Percentiles rank a stretch among this genome's conserved stretches.
Conservation (phyloP, 2,329 filamentous ascomycete genomes). For the Aspergillus versicolor region DNA sequence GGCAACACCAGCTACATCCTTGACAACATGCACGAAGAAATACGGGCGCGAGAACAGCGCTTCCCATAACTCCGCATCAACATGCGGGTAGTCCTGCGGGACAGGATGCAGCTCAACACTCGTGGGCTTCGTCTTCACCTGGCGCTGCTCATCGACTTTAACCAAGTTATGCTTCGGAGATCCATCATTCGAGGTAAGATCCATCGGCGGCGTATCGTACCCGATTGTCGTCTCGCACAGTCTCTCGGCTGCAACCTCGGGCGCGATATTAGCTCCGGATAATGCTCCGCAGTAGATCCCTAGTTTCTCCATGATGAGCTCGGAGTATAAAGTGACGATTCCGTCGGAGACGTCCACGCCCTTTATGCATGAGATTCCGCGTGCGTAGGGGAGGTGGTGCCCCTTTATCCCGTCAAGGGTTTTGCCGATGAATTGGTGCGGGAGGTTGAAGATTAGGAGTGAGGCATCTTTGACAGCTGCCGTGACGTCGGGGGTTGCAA, state of each 20-base stretch:
- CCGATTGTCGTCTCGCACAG: slow-evolving; percentile 93
- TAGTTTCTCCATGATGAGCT: slow-evolving; percentile 81
- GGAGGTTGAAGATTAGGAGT: slow-evolving; percentile 91
- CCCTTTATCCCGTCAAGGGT: slow-evolving; percentile 70
- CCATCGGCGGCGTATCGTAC: slow-evolving; percentile 83
- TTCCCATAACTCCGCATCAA: slow-evolving; percentile 77
- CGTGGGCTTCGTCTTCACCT: slow-evolving; percentile 63
- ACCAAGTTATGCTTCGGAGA: slow-evolving; percentile 44
- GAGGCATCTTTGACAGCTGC: slow-evolving; percentile 77
- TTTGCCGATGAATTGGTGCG: slow-evolving; percentile 60
- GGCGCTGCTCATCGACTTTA: slow-evolving; percentile 49
- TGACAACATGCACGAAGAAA: slow-evolving; percentile 88
- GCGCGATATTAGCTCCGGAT: slow-evolving; percentile 88
- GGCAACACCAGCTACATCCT: slow-evolving; percentile 50
- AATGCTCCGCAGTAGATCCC: slow-evolving; percentile 92
- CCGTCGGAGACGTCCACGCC: slow-evolving; percentile 84
- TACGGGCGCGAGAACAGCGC: slow-evolving; percentile 87
- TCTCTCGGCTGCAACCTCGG: slow-evolving; percentile 86
- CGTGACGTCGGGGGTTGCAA: slow-evolving; percentile 34
- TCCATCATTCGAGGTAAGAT: slow-evolving; percentile 62
- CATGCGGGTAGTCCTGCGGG: slow-evolving; percentile 73
- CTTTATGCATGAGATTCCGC: slow-evolving; percentile 93
- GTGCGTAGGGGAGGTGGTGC: slow-evolving; percentile 79
- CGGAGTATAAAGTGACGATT: slow-evolving; percentile 80
- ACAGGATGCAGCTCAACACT: slow-evolving; percentile 68